These are phyloP conservation scores for Peziza echinospora DNA, from an alignment of 495 filamentous ascomycete species.

Conservation along the genomic window DNA sequence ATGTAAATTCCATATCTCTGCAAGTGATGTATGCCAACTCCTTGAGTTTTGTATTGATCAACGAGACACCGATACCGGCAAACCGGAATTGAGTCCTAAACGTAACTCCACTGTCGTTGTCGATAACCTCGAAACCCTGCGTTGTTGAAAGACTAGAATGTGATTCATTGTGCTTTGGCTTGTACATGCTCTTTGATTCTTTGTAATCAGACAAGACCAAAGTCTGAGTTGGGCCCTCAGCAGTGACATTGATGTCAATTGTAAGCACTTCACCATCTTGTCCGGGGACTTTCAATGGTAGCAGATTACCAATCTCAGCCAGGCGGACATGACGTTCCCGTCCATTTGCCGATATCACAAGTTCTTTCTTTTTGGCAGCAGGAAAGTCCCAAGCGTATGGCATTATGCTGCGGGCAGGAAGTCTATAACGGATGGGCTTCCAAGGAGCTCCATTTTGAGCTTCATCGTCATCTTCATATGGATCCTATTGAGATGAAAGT, in stretches of 20 bases:
- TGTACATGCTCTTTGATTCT: constrained; percentile 80
- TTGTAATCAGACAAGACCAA: constrained; percentile 89
- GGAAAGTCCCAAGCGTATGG: constrained; percentile 99
- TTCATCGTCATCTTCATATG: constrained; percentile 46
- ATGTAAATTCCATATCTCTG: constrained; percentile 77
- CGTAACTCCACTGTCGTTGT: constrained; percentile 60
- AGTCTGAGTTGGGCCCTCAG: constrained; percentile 86
- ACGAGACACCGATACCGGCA: constrained; percentile 77
- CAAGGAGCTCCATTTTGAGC: constrained; percentile 67
- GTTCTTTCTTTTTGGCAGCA: constrained; percentile 83
- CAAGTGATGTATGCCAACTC: constrained; percentile 89
- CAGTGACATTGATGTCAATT: constrained; percentile 86
- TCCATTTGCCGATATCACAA: constrained; percentile 55
- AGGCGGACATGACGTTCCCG: constrained; percentile 80
- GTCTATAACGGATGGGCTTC: constrained; percentile 76
- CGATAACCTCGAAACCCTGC: constrained; percentile 78
- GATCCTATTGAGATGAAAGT: too few species aligned
- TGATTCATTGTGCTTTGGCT: constrained; percentile 48
- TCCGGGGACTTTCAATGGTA: constrained; percentile 18
- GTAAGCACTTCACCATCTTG: constrained; percentile 22
- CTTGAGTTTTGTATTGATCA: constrained; percentile 77
- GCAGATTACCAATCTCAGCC: constrained; percentile 83
- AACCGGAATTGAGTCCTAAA: constrained; percentile 74
- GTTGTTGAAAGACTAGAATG: constrained; percentile 26
- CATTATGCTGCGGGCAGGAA: constrained; percentile 92